Evolutionary conservation across 1,284 basidiomycete genomes (phyloP), one percentile per base, ranked within the genome.

Genomic region (Pascua sp.): DNA sequence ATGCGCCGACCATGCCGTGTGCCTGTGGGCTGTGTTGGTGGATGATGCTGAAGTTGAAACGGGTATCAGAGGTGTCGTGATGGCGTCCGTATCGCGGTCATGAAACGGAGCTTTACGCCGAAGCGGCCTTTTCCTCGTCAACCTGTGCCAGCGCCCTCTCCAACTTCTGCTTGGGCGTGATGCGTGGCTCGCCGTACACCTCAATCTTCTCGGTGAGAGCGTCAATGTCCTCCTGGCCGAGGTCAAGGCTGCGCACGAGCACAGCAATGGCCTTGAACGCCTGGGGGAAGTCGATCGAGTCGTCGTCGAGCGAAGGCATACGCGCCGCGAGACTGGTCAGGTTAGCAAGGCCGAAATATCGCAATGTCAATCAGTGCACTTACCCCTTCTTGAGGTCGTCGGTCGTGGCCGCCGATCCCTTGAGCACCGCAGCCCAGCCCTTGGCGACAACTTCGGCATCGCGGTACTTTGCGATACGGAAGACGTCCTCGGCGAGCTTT

Each of bases 281-380:
- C 70, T 88, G 87, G 5, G 93, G 93, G 59, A 88, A 89, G 73
- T 97, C 92, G 67, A 93, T 87, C 16, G 86, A 84, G 56, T 91
- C 84, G 71, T 96, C 92, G 68, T 92, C 90, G 64, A 96, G 80
- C 60, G 86, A 78, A 72, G 89, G 87, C 55, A 88, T 85, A 53
- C 85, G 82, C 2, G 81, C 80, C 56, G 76, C 75, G 75, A 93
- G 83, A 15, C 88, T 88, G 59, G 9, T 5, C 11, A 51, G 10
- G 56, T 66, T 37, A 70, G 57, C 42, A 56, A 44, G 47, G 36
- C n/a, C n/a, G n/a, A n/a, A 17, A 15, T 32, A 32, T 7, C 24
- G 24, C 24, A 32, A 32, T 3, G 24, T 7, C 13, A 42, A 40
- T 11, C 13, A 8, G 2, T 16, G 16, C 3, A 71, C 74, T 63